phyloP scores from a whole-genome alignment of 1,284 basidiomycete species.

The Pholiota adiposa region DNA sequence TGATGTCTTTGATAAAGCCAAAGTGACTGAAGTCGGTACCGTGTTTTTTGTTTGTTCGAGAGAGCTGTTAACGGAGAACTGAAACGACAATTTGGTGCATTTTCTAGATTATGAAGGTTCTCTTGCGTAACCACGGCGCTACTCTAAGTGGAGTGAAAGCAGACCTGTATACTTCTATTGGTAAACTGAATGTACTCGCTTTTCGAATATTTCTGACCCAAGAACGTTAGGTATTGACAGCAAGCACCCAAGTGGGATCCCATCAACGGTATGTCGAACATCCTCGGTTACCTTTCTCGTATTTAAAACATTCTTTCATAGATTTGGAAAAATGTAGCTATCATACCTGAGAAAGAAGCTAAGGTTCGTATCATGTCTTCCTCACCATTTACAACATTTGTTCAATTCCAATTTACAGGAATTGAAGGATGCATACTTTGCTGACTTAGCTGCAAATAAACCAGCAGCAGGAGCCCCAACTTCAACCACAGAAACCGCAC shows the following conservation, averaged over 20 bases:
- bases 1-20: constrained; percentile 65
- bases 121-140: constrained; percentile 65
- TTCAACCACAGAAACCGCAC: constrained; percentile 12
- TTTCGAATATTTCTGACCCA: neutral
- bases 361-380: constrained; percentile 45
- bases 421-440: constrained; percentile 61
- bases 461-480: constrained; percentile 32
- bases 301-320: constrained; percentile 28
- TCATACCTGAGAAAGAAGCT: constrained; percentile 62
- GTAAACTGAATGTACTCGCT: constrained; percentile 34
- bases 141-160: constrained; percentile 72
- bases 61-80: neutral
- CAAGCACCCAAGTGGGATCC: constrained; percentile 73
- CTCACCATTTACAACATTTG: neutral
- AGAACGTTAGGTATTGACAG: constrained; percentile 61
- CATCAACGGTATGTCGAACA: constrained; percentile 57
- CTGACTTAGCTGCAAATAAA: constrained; percentile 38
- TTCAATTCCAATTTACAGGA: constrained; percentile 39
- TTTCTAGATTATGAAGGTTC: constrained; percentile 64
- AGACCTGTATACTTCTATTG: constrained; percentile 65
- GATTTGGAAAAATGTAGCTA: constrained; percentile 68
- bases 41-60: constrained; percentile 26
- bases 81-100: neutral
- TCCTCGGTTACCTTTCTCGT: neutral
- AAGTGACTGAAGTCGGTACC: constrained; percentile 60